Percentiles rank a stretch among this genome's conserved stretches.
Conservation (phyloP, 139 green algal species). For the Chloropicon primus region DNA sequence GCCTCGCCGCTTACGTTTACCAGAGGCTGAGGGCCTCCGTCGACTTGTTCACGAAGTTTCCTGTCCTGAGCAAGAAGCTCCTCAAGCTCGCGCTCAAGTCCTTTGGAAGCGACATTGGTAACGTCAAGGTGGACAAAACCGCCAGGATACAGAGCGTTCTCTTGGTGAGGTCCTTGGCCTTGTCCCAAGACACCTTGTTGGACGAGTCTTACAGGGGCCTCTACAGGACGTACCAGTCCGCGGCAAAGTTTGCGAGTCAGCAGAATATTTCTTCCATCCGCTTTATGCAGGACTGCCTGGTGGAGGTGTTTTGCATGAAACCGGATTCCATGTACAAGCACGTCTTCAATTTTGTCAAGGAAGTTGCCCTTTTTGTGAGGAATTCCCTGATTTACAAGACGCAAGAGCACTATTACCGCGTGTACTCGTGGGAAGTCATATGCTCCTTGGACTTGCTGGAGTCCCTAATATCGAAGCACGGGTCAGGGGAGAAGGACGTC, state of each 20-base stretch:
- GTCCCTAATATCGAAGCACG: not conserved
- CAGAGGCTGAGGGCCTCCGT: slow-evolving; percentile 43
- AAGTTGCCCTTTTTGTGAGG: not conserved
- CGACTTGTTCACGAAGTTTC: slow-evolving; percentile 1
- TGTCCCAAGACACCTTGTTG: slow-evolving; percentile 7
- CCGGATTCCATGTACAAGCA: not conserved
- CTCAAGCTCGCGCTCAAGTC: slow-evolving; percentile 42
- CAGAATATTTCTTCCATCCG: slow-evolving; percentile 48
- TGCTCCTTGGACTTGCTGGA: not conserved
- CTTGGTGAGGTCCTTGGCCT: not conserved
- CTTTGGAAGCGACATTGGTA: slow-evolving; percentile 4
- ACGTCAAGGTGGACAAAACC: slow-evolving; percentile 35
- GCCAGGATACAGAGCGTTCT: not conserved
- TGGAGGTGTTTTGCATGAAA: slow-evolving; percentile 72
- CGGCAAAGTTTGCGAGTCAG: slow-evolving; percentile 77
- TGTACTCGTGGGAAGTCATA: not conserved
- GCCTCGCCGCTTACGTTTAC: slow-evolving; percentile 55
- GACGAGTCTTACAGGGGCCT: slow-evolving; percentile 36
- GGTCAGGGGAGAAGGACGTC: not conserved
- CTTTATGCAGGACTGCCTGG: slow-evolving; percentile 73
- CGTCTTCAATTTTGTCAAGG: slow-evolving; percentile 3
- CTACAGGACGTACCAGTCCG: slow-evolving; percentile 58
- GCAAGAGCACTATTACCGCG: not conserved
- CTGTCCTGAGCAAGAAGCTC: slow-evolving; percentile 24
- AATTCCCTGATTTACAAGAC: not conserved